These are phyloP conservation scores for Pythium plurisporium DNA, from an alignment of 352 stramenopile genomes.

Conservation along the genomic window DNA sequence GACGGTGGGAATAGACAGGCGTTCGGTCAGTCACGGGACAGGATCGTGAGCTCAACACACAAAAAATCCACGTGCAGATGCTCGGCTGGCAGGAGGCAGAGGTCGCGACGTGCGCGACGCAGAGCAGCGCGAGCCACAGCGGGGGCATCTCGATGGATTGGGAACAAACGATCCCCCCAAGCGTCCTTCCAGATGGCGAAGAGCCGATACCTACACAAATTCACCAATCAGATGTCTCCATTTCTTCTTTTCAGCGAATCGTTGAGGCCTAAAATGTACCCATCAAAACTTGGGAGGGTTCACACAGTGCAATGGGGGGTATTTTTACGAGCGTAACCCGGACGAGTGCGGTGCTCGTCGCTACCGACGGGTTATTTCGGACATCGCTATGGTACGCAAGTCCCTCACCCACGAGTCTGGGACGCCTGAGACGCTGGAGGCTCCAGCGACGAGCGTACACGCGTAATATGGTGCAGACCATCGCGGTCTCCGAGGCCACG, in stretches of 20 bases:
- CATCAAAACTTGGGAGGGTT: neutral
- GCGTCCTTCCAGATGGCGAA: too few species aligned
- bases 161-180: too few species aligned
- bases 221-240: neutral
- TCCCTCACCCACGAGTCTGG: neutral
- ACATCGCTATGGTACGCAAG: neutral
- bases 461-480: slow-evolving; percentile 45
- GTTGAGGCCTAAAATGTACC: neutral
- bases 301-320: neutral
- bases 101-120: neutral
- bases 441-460: neutral
- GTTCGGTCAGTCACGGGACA: too few species aligned
- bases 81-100: neutral
- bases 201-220: too few species aligned
- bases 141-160: neutral
- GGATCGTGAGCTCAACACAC: too few species aligned
- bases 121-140: neutral
- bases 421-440: neutral
- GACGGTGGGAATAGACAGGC: too few species aligned
- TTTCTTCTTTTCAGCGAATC: neutral
- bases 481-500: slow-evolving; percentile 46
- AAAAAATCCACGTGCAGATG: slow-evolving; percentile 5
- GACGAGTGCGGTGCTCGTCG: too few species aligned
- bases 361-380: neutral
- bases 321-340: too few species aligned